Conservation (phyloP, 140 eudicot species). For the Stevia rebaudiana region DNA sequence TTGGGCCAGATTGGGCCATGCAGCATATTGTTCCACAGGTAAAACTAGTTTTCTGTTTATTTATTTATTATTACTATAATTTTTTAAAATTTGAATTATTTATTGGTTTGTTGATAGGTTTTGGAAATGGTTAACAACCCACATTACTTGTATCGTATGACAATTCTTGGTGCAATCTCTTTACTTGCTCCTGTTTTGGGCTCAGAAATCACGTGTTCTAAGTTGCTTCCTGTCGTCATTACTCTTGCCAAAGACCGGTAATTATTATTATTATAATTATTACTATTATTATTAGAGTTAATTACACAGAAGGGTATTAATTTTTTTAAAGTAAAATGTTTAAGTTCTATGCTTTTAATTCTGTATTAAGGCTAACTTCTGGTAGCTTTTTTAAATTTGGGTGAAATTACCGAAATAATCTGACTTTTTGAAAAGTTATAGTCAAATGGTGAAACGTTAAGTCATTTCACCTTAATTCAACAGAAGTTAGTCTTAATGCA, state of each 20-base stretch:
- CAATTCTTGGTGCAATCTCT: conserved; percentile 76
- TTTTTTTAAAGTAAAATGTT: too few species aligned
- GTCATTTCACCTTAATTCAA: too few species aligned
- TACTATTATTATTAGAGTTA: too few species aligned
- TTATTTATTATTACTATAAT: too few species aligned
- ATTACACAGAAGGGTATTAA: too few species aligned
- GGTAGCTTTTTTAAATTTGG: too few species aligned
- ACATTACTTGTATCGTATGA: conserved; percentile 93
- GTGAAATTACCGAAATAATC: too few species aligned
- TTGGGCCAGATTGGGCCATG: conserved; percentile 99
- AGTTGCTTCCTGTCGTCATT: conserved; percentile 76
- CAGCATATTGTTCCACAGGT: conserved; percentile 99
- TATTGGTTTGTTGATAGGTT: conserved; percentile 43
- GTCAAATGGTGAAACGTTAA: too few species aligned
- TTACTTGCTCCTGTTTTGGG: conserved; percentile 98
- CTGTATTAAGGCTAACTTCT: too few species aligned
- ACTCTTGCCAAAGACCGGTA: conserved; percentile 88
- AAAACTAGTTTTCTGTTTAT: neutral
- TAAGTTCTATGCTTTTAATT: too few species aligned
- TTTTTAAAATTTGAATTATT: neutral
- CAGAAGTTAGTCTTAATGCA: too few species aligned
- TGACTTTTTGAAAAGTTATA: too few species aligned
- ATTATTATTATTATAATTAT: neutral
- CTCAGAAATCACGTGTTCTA: conserved; percentile 80
- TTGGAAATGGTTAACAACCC: conserved; percentile 87